Percentiles rank a stretch among this genome's conserved stretches.
Evolutionary conservation across 2,329 filamentous ascomycete species (phyloP).

Genomic region (Ascochyta pisi): DNA sequence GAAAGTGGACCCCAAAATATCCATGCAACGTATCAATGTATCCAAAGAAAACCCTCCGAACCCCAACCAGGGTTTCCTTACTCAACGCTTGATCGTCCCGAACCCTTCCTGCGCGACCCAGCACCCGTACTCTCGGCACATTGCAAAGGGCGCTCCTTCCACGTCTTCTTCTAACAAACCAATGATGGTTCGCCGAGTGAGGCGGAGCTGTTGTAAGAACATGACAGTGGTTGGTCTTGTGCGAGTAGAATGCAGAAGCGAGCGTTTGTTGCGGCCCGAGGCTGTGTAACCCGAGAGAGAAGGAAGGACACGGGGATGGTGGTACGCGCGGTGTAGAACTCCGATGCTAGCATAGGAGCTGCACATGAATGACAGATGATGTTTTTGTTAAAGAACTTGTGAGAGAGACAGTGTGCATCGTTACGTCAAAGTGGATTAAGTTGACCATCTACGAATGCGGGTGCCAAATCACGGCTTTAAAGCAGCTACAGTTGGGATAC

Average conservation of each 20-base stretch:
- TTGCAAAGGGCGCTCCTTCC: not conserved
- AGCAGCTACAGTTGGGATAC: not conserved
- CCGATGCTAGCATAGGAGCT: not conserved
- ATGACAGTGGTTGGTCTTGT: not conserved
- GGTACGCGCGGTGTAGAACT: not conserved
- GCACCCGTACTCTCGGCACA: not conserved
- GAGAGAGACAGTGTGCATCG: too few relatives aligned
- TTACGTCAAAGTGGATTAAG: not conserved
- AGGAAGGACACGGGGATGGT: not conserved
- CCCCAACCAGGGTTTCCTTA: not conserved
- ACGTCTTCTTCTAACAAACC: not conserved
- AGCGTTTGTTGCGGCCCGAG: not conserved
- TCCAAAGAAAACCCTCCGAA: too few relatives aligned
- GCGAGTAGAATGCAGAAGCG: not conserved
- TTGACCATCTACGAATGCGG: constrained; percentile 1
- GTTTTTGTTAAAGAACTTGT: too few relatives aligned
- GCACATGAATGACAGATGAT: too few relatives aligned
- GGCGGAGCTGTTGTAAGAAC: not conserved
- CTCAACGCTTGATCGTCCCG: not conserved
- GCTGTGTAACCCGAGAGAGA: not conserved
- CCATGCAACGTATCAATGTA: too few relatives aligned
- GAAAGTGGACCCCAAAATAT: too few relatives aligned
- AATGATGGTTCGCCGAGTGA: not conserved
- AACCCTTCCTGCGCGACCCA: not conserved
- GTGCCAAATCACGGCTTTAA: constrained; percentile 2